These are phyloP conservation scores for Tolypocladium guangdongense DNA, from an alignment of 2,329 filamentous ascomycete species.

Conservation along the genomic window DNA sequence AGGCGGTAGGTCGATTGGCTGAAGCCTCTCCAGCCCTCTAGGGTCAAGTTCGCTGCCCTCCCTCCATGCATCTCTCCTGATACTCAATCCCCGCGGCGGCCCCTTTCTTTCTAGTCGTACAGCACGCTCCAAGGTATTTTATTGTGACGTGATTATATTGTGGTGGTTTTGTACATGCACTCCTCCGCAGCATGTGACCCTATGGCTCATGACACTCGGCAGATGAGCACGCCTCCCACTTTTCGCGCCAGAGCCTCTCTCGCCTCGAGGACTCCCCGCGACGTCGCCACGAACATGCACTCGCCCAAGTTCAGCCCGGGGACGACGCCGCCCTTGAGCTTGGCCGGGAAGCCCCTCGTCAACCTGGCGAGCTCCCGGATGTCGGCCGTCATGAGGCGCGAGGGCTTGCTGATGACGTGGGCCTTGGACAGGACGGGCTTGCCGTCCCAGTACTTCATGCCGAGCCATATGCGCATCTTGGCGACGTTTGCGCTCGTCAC, in stretches of 20 bases:
- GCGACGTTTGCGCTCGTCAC: slow-evolving; percentile 64
- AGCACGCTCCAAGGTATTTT: background rate
- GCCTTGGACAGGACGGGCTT: slow-evolving; percentile 65
- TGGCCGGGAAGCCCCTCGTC: slow-evolving; percentile 54
- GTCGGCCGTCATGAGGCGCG: slow-evolving; percentile 56
- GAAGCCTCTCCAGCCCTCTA: background rate
- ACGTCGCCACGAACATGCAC: slow-evolving; percentile 69
- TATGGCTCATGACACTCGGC: slow-evolving; percentile 44
- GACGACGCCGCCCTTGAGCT: slow-evolving; percentile 51
- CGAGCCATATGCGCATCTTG: slow-evolving; percentile 70
- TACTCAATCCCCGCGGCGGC: background rate
- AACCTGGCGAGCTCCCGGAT: slow-evolving; percentile 52
- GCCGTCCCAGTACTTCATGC: slow-evolving; percentile 81
- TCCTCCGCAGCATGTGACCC: background rate
- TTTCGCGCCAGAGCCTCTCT: slow-evolving; percentile 73
- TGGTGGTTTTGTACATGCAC: background rate
- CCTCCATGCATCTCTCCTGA: background rate
- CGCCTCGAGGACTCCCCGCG: slow-evolving; percentile 67
- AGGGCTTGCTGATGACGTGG: slow-evolving; percentile 61
- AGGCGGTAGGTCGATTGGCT: background rate
- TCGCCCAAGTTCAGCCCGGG: slow-evolving; percentile 72
- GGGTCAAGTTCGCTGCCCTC: background rate
- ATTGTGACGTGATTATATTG: background rate
- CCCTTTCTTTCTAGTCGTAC: background rate
- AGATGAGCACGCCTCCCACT: slow-evolving; percentile 70